Evolutionary conservation across 441 rosid genomes (phyloP).

Genomic region (Francoa sonchifolia): DNA sequence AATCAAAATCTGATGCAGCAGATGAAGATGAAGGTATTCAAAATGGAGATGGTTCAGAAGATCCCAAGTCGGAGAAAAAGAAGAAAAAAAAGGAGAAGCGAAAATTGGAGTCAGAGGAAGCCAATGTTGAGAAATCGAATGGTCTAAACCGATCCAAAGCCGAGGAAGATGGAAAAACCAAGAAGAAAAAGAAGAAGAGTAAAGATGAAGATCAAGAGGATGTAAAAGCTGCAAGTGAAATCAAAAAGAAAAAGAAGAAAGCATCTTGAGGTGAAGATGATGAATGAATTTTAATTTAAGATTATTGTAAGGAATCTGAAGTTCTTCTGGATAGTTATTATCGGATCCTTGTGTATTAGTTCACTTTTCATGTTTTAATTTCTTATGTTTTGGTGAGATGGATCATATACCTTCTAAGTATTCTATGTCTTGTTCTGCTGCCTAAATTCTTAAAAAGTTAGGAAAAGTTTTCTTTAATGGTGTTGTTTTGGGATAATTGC

Average conservation of each 20-base stretch:
- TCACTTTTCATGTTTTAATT: too few relatives aligned
- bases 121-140: slow-evolving; percentile 13
- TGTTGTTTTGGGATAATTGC: too few relatives aligned
- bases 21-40: slow-evolving; percentile 20
- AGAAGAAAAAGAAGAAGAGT: slow-evolving; percentile 45
- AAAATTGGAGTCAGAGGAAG: slow-evolving; percentile 24
- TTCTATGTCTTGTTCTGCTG: too few relatives aligned
- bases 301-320: too few relatives aligned
- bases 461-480: too few relatives aligned
- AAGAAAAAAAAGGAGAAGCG: slow-evolving; percentile 38
- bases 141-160: slow-evolving; percentile 14
- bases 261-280: slow-evolving; percentile 24
- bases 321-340: too few relatives aligned
- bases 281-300: slow-evolving; percentile 12
- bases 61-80: slow-evolving; percentile 48
- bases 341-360: too few relatives aligned
- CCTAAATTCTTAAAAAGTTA: too few relatives aligned
- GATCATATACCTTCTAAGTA: too few relatives aligned
- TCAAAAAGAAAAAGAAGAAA: slow-evolving; percentile 42
- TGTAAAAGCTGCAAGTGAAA: slow-evolving; percentile 14
- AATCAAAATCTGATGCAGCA: slow-evolving; percentile 29
- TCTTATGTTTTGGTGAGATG: too few relatives aligned
- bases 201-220: slow-evolving; percentile 26
- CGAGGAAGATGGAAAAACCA: slow-evolving; percentile 18
- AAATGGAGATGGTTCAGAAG: slow-evolving; percentile 29